These are phyloP conservation scores for Oidiodendron maius DNA, from an alignment of 495 filamentous ascomycete species.

Conservation along the genomic window DNA sequence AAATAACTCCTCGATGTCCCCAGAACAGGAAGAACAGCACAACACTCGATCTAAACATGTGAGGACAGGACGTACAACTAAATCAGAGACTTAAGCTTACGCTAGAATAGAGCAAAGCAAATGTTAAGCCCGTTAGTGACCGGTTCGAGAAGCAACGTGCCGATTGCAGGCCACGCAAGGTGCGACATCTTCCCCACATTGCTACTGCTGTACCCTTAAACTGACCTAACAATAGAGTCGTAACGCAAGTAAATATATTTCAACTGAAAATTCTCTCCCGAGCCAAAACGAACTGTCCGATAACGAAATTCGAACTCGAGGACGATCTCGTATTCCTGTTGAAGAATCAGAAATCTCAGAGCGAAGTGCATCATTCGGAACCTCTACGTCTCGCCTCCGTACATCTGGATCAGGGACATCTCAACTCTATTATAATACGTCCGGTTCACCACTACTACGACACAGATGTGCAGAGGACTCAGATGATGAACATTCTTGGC, in stretches of 20 bases:
- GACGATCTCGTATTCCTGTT: neutral
- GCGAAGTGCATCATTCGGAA: neutral
- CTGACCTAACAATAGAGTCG: neutral
- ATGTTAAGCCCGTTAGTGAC: neutral
- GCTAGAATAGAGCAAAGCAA: neutral
- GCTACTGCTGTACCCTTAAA: neutral
- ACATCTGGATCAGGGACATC: neutral
- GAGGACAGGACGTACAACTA: neutral
- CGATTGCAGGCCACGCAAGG: too few species aligned
- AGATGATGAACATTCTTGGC: too few species aligned
- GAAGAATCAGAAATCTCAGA: neutral
- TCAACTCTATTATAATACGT: neutral
- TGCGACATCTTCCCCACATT: neutral
- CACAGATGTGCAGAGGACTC: too few species aligned
- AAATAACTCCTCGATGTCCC: conserved; percentile 1
- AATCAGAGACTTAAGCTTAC: neutral
- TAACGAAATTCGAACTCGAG: neutral
- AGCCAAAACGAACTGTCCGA: conserved; percentile 6
- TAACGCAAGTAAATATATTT: neutral
- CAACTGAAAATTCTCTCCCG: conserved; percentile 1
- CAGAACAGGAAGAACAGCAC: neutral
- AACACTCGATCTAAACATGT: conserved; percentile 3
- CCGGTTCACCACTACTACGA: too few species aligned
- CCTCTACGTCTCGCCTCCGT: neutral
- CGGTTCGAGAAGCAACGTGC: too few species aligned